A percentile compares a stretch with the other conserved stretches of the same genome.
Evolutionary conservation across 345 rosid species (phyloP).

Genomic region (Moricandia arvensis): DNA sequence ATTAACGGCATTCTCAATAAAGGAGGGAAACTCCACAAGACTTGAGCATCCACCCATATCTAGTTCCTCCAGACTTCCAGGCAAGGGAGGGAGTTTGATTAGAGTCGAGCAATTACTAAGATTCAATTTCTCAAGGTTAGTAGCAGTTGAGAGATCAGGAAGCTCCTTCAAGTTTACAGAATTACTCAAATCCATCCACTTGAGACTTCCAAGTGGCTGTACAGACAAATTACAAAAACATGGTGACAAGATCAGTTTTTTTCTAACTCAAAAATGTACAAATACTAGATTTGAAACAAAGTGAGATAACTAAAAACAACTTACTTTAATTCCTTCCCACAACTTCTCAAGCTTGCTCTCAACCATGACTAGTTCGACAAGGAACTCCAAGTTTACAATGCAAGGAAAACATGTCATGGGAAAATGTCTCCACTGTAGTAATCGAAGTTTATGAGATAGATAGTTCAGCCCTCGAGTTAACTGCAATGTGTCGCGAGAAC

Average conservation of each 20-base stretch:
- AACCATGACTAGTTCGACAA: conserved; percentile 1
- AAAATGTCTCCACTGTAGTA: conserved; percentile 12
- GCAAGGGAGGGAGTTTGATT: too few species aligned
- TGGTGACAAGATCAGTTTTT: not conserved
- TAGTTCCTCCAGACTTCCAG: too few species aligned
- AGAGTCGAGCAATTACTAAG: too few species aligned
- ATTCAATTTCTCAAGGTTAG: not conserved
- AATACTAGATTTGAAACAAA: not conserved
- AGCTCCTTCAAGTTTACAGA: conserved; percentile 16
- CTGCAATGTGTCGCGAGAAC: not conserved
- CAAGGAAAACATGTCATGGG: conserved; percentile 22
- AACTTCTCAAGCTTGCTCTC: conserved; percentile 11
- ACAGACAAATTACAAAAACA: too few species aligned
- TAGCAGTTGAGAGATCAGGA: conserved; percentile 1
- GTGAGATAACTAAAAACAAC: not conserved
- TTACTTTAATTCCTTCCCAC: conserved; percentile 25
- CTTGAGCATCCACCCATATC: too few species aligned
- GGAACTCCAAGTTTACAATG: not conserved
- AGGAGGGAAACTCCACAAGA: not conserved
- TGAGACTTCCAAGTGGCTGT: conserved; percentile 20
- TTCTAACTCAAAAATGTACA: not conserved
- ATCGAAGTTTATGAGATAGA: not conserved
- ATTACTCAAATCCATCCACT: not conserved
- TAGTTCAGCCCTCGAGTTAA: not conserved
- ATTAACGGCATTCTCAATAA: not conserved